phyloP scores from a whole-genome alignment of 2,329 filamentous ascomycete species.

The Periglandula ipomoeae region DNA sequence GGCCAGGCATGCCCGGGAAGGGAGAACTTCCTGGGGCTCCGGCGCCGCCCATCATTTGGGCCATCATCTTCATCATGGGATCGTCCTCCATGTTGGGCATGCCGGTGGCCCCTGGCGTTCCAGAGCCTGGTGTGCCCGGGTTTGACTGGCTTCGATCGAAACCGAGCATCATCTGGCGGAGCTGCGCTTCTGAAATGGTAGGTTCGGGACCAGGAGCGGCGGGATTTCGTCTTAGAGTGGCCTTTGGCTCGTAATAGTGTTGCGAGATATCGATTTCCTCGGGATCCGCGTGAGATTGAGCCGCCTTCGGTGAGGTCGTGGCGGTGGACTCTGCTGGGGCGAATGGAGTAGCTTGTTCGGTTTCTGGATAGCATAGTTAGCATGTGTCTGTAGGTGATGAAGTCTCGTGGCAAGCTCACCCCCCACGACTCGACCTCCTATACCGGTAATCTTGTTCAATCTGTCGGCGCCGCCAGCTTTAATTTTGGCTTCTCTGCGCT shows the following conservation, averaged over 20 bases:
- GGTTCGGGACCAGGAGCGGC: constrained; percentile 21
- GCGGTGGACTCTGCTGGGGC: neutral
- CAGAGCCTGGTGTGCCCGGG: constrained; percentile 15
- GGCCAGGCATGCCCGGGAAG: constrained; percentile 29
- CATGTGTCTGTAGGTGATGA: neutral
- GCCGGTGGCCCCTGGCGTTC: constrained; percentile 12
- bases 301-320: neutral
- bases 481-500: constrained; percentile 72
- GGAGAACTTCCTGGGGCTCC: constrained; percentile 23
- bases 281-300: constrained; percentile 44
- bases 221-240: constrained; percentile 16
- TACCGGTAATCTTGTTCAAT: constrained; percentile 65
- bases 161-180: constrained; percentile 57
- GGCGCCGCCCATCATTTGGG: constrained; percentile 55
- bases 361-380: neutral
- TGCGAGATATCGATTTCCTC: constrained; percentile 74
- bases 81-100: constrained; percentile 18
- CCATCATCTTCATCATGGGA: constrained; percentile 56
- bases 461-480: constrained; percentile 59
- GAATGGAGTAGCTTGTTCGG: constrained; percentile 5
- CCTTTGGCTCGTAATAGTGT: constrained; percentile 54
- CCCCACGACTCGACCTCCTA: constrained; percentile 38
- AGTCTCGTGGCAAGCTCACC: constrained; percentile 15
- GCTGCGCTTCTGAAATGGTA: constrained; percentile 45
- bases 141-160: constrained; percentile 30